phyloP scores from a whole-genome alignment of 2,329 filamentous ascomycete species.

The Aureobasidium sp. region DNA sequence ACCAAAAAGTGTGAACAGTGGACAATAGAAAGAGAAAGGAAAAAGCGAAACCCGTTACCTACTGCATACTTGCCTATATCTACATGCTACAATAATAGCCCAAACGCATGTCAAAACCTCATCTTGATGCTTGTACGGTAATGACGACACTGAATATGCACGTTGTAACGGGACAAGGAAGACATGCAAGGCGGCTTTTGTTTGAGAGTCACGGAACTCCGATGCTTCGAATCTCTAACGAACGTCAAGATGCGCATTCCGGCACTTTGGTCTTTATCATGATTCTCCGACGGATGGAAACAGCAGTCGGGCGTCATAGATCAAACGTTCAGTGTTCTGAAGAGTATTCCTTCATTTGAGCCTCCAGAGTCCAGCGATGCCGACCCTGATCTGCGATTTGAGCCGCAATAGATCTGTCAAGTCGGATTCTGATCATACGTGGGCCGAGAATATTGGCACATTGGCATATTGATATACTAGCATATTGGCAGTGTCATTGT shows the following conservation, averaged over 20 bases:
- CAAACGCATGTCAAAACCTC: neutral
- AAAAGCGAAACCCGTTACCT: neutral
- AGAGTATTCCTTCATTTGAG: neutral
- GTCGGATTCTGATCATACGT: neutral
- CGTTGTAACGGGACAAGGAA: neutral
- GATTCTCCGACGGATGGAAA: no score
- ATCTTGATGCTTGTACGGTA: neutral
- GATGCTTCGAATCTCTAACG: neutral
- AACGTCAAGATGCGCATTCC: no score
- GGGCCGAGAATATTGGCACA: neutral
- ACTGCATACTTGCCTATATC: neutral
- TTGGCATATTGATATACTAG: no score
- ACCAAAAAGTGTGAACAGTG: neutral
- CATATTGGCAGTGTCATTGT: no score
- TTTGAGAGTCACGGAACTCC: neutral
- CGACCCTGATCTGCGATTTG: neutral
- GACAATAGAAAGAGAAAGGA: neutral
- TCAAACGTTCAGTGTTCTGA: no score
- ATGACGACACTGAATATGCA: constrained; percentile 7
- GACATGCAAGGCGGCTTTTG: constrained; percentile 2
- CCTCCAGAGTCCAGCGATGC: neutral
- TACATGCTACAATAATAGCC: neutral
- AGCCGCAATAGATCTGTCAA: neutral
- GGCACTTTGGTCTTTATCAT: no score
- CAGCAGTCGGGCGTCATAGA: no score